Percentiles rank a stretch among this genome's conserved stretches.
phyloP scores from a whole-genome alignment of 148 eudicot genomes.

The Drosera capensis region DNA sequence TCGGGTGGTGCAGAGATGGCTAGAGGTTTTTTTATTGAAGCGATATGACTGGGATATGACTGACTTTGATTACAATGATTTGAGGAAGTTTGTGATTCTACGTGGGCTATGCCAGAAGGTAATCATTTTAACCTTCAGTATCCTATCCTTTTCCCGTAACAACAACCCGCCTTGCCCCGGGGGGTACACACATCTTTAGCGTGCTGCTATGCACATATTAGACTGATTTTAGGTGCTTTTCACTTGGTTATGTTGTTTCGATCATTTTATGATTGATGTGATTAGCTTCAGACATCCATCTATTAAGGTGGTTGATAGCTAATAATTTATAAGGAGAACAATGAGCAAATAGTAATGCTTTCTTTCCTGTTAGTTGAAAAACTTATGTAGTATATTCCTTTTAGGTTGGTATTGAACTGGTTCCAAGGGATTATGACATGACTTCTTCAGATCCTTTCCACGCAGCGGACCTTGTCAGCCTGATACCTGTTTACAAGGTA shows the following conservation, averaged over 20 bases:
- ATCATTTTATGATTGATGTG: too few relatives aligned
- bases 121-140: constrained; percentile 3
- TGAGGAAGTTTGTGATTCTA: constrained; percentile 85
- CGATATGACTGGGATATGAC: constrained; percentile 86
- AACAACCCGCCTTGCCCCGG: too few relatives aligned
- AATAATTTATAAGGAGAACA: too few relatives aligned
- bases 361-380: background rate
- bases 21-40: constrained; percentile 63
- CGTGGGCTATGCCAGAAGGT: constrained; percentile 99
- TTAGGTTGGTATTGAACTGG: constrained; percentile 95
- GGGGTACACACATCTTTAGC: too few relatives aligned
- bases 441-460: constrained; percentile 69
- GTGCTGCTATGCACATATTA: too few relatives aligned
- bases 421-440: constrained; percentile 96
- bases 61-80: constrained; percentile 57
- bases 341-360: background rate
- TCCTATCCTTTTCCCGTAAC: too few relatives aligned
- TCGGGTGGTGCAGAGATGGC: constrained; percentile 69
- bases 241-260: too few relatives aligned
- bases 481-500: constrained; percentile 97
- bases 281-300: too few relatives aligned
- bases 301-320: too few relatives aligned
- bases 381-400: constrained; percentile 1
- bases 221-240: too few relatives aligned
- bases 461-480: constrained; percentile 63